Conservation (phyloP, 148 eudicot species). For the Pouteria glomerata region DNA sequence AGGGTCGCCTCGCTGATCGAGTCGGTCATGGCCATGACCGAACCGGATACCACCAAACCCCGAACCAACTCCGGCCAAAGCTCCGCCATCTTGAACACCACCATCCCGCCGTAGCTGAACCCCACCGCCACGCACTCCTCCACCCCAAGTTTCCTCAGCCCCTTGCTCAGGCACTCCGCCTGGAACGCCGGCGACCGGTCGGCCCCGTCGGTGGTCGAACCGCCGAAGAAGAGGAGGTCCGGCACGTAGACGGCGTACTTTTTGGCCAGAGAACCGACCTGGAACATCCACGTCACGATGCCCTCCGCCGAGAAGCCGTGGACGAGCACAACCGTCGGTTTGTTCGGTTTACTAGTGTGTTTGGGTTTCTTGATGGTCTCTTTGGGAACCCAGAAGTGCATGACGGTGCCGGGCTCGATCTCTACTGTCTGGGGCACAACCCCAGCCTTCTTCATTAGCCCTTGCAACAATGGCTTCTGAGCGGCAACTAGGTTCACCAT, state of each 20-base stretch:
- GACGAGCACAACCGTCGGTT: conserved; percentile 71
- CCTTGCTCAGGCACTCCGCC: conserved; percentile 56
- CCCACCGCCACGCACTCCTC: conserved; percentile 69
- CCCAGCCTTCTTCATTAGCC: conserved; percentile 81
- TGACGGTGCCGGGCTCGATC: conserved; percentile 61
- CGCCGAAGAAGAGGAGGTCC: conserved; percentile 88
- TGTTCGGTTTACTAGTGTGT: conserved; percentile 21
- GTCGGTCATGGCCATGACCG: conserved; percentile 82
- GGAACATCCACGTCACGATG: conserved; percentile 83
- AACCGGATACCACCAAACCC: conserved; percentile 72
- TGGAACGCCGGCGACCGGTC: conserved; percentile 69
- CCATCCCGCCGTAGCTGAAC: conserved; percentile 96
- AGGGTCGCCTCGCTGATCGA: conserved; percentile 60
- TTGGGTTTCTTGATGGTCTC: conserved; percentile 38
- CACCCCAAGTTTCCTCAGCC: conserved; percentile 55
- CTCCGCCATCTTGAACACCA: conserved; percentile 85
- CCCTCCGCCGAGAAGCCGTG: conserved; percentile 96
- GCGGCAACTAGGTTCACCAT: conserved; percentile 86
- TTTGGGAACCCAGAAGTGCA: conserved; percentile 79
- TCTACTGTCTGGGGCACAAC: conserved; percentile 53
- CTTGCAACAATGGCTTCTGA: conserved; percentile 58
- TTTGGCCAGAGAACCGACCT: conserved; percentile 63
- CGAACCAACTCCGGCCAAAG: conserved; percentile 59
- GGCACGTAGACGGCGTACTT: conserved; percentile 74
- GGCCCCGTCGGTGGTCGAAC: conserved; percentile 37